Evolutionary conservation across 2,329 filamentous ascomycete genomes (phyloP).

Genomic region (Cytospora paraplurivora): DNA sequence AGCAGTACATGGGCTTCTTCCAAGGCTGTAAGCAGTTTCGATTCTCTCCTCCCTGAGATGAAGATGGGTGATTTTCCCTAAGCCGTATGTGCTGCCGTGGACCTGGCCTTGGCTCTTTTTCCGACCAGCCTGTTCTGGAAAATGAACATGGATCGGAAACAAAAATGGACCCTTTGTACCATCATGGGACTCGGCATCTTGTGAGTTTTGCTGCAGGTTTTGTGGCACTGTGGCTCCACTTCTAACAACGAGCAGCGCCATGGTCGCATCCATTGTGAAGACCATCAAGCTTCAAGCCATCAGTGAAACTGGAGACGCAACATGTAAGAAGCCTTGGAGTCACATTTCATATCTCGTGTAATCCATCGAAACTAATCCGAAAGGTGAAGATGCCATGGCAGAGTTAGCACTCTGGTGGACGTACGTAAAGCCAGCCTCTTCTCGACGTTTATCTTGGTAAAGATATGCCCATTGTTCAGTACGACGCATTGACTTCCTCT

Average conservation of each 20-base stretch:
- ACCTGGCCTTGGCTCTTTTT: conserved; percentile 29
- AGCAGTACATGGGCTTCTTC: conserved; percentile 22
- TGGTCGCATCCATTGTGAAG: conserved; percentile 29
- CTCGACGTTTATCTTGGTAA: no score
- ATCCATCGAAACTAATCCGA: not conserved
- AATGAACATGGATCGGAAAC: conserved; percentile 28
- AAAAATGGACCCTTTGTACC: no score
- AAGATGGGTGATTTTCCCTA: not conserved
- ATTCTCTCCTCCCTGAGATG: not conserved
- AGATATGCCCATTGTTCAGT: no score
- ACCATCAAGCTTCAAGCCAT: no score
- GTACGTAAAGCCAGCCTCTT: not conserved
- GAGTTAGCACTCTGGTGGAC: conserved; percentile 28
- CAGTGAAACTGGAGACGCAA: no score
- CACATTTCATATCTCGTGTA: no score
- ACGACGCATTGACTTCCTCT: not conserved
- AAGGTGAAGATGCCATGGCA: conserved; percentile 24
- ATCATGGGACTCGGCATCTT: no score
- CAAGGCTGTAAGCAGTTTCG: conserved; percentile 28
- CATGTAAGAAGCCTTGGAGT: no score
- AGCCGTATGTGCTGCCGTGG: conserved; percentile 29
- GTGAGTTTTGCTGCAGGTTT: no score
- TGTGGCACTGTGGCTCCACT: no score
- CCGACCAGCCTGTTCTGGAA: conserved; percentile 30
- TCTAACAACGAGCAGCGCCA: conserved; percentile 30